Percentiles rank a stretch among this genome's conserved stretches.
phyloP scores from a whole-genome alignment of 2,329 filamentous ascomycete species.

The Cladosporium sphaerospermum region DNA sequence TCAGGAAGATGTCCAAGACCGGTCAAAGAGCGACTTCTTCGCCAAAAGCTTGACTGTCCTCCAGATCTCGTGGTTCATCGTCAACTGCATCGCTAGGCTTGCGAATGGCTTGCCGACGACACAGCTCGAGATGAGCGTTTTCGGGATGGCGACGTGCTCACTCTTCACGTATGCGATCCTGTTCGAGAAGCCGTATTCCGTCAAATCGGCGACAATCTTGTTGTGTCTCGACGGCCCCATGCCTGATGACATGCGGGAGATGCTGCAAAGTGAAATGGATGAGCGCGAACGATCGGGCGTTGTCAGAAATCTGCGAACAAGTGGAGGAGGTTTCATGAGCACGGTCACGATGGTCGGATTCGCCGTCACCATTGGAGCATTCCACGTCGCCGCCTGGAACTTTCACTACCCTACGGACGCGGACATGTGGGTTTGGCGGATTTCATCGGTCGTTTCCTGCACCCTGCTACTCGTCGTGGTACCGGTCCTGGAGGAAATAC shows the following conservation, averaged over 20 bases:
- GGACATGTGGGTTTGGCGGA: not conserved
- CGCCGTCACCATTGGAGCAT: not conserved
- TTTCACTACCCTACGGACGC: not conserved
- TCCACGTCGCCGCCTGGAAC: conserved; percentile 2
- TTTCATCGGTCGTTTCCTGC: not conserved
- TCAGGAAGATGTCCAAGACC: conserved; percentile 28
- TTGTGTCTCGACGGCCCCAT: not conserved
- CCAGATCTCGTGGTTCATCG: conserved; percentile 6
- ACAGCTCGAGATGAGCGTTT: not conserved
- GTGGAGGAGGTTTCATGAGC: not conserved
- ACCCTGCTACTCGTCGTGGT: no score
- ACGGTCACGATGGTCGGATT: no score
- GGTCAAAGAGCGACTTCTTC: conserved; percentile 34
- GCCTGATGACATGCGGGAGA: not conserved
- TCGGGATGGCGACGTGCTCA: not conserved
- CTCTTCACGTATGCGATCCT: not conserved
- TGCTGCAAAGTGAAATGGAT: not conserved
- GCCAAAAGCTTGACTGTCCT: conserved; percentile 23
- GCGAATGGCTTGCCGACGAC: not conserved
- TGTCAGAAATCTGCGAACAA: not conserved
- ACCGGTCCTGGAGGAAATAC: no score
- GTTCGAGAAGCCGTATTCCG: not conserved
- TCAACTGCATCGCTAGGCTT: not conserved
- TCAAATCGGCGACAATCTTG: not conserved
- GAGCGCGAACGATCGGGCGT: not conserved